Evolutionary conservation across 495 filamentous ascomycete genomes (phyloP).

Genomic region (Tuber umbilicatum): DNA sequence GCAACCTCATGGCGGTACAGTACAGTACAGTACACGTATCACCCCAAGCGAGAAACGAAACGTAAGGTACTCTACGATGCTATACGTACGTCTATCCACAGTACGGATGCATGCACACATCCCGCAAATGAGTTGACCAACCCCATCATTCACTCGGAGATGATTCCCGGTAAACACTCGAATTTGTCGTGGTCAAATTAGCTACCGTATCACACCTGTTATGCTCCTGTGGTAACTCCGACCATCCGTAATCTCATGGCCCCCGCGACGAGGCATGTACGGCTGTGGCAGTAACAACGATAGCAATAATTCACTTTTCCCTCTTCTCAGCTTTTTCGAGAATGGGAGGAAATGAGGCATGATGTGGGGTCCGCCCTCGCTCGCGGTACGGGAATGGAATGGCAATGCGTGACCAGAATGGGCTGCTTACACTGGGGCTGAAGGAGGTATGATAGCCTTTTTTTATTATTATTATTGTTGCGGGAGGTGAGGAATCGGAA

Average conservation of each 20-base stretch:
- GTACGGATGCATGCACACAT: not conserved
- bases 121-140: not conserved
- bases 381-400: not conserved
- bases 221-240: not conserved
- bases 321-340: not conserved
- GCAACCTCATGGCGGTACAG: not conserved
- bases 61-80: not conserved
- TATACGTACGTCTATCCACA: not conserved
- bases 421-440: conserved; percentile 5
- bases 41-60: not conserved
- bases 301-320: not conserved
- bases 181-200: not conserved
- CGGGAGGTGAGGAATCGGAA: not conserved
- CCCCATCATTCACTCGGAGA: not conserved
- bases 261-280: not conserved
- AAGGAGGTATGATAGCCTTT: not conserved
- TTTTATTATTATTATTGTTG: not conserved
- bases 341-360: not conserved
- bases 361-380: not conserved
- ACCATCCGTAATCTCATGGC: not conserved
- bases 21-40: too few relatives aligned
- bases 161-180: not conserved
- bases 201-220: not conserved
- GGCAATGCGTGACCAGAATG: not conserved
- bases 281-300: not conserved